Evolutionary conservation across 805 yeast genomes (phyloP), one percentile per base, ranked within the genome.

Genomic region (Kuraishia capsulata): DNA sequence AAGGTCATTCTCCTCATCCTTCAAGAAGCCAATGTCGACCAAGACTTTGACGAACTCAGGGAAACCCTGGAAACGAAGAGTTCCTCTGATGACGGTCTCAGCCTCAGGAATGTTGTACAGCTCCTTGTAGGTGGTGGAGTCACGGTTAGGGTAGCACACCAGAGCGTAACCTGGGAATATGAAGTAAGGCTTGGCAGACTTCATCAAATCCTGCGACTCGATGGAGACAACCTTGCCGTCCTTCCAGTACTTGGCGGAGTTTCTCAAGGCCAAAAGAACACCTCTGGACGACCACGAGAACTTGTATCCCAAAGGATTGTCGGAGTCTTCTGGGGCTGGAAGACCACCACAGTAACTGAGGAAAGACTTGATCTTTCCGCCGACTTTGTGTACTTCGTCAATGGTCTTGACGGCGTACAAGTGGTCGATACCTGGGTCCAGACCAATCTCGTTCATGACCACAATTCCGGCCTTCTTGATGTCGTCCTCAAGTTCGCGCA

Each of bases 251-350:
- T 78, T 78, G 46, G 97, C 98, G 45, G 82, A 68, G 71, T 92
- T 94, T 74, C 96, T 82, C 59, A 92, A 75, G 16, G 98, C 98
- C 54, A 92, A 75, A 57, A 92, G 68, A 31, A 92, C 97, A 66
- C 98, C 98, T 66, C 98, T 81, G 28, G 97, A 89, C 24, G 97
- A 87, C 98, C 98, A 92, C 32, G 97, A 89, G 68, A 92, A 92
- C 72, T 92, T 92, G 78, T 92, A 92, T 51, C 98, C 98, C 60
- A 92, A 73, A 42, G 98, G 98, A 69, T 92, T 92, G 68, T 88
- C 95, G 23, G 97, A 90, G 64, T 81, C 77, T 68, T 90, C 98
- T 46, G 98, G 97, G 24, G 98, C 92, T 48, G 97, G 97, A 56
- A 92, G 75, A 54, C 98, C 98, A 67, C 98, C 98, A 69, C 98